Percentiles rank a stretch among this genome's conserved stretches.
These are phyloP conservation scores for Chaetomium cochliodes DNA, from an alignment of 495 filamentous ascomycete genomes.

Conservation along the genomic window DNA sequence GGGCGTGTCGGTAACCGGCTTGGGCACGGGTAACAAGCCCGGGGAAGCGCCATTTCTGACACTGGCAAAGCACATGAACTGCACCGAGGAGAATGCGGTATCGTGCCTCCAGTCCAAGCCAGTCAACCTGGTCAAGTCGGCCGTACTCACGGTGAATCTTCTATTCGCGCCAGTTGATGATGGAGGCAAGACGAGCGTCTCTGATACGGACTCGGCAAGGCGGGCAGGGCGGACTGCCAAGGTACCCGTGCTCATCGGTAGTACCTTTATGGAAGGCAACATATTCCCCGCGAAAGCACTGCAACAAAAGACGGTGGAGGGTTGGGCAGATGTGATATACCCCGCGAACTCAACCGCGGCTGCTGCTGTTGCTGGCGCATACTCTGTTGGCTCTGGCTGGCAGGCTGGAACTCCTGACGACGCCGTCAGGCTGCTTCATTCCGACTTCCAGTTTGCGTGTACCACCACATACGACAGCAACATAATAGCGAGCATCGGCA, in stretches of 20 bases:
- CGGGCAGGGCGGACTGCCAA: neutral
- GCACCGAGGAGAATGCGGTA: neutral
- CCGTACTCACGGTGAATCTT: neutral
- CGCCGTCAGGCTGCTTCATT: conserved; percentile 2
- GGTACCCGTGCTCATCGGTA: neutral
- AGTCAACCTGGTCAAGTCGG: neutral
- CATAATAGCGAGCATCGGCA: neutral
- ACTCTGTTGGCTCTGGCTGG: neutral
- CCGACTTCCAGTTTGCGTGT: conserved; percentile 6
- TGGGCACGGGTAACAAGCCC: neutral
- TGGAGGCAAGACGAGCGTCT: neutral
- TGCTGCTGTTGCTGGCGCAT: neutral
- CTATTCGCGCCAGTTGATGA: conserved; percentile 1
- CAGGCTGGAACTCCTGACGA: neutral
- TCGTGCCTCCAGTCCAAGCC: neutral
- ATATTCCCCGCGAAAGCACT: neutral
- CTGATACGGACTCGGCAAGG: neutral
- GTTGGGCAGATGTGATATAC: neutral
- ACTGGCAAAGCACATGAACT: conserved; percentile 4
- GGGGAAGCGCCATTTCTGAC: neutral
- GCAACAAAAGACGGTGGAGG: neutral
- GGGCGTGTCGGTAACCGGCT: neutral
- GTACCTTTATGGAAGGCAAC: conserved; percentile 5
- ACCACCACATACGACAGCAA: conserved; percentile 9
- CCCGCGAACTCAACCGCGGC: neutral